Conservation (phyloP, 306 rosid genomes). For the Acmispon strigosus region DNA sequence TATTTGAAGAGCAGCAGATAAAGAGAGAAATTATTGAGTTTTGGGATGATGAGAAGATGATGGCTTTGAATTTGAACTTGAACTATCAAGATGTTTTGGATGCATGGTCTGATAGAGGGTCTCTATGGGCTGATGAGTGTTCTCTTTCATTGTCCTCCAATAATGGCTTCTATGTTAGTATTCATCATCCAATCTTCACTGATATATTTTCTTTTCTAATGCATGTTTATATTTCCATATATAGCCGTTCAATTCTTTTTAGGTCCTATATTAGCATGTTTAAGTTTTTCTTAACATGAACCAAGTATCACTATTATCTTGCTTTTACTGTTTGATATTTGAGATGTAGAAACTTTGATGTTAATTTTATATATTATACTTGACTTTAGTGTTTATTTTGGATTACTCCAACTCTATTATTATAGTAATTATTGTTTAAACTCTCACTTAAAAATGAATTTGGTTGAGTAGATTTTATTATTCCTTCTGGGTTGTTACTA, state of each 20-base stretch:
- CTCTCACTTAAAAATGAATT: background rate
- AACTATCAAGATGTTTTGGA: conserved; percentile 76
- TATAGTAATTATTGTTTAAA: background rate
- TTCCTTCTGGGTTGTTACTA: background rate
- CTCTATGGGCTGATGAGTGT: conserved; percentile 56
- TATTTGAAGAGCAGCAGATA: background rate
- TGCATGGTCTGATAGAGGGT: conserved; percentile 79
- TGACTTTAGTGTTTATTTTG: background rate
- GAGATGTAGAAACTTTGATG: background rate
- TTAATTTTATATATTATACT: background rate
- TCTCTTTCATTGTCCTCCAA: conserved; percentile 35
- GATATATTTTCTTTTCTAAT: background rate
- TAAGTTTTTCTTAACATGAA: too few species aligned
- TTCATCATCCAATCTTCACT: background rate
- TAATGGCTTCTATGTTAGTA: conserved; percentile 55
- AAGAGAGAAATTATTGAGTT: conserved; percentile 47
- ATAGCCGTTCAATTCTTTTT: background rate
- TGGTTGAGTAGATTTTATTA: background rate
- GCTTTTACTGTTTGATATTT: background rate
- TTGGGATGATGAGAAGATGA: conserved; percentile 39
- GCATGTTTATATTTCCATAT: background rate
- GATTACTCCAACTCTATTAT: background rate
- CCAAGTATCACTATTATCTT: background rate
- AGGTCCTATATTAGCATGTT: too few species aligned
- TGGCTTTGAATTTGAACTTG: conserved; percentile 63